Evolutionary conservation across 495 filamentous ascomycete genomes (phyloP), one percentile per base, ranked within the genome.

Genomic region (Aspergillus egyptiacus): DNA sequence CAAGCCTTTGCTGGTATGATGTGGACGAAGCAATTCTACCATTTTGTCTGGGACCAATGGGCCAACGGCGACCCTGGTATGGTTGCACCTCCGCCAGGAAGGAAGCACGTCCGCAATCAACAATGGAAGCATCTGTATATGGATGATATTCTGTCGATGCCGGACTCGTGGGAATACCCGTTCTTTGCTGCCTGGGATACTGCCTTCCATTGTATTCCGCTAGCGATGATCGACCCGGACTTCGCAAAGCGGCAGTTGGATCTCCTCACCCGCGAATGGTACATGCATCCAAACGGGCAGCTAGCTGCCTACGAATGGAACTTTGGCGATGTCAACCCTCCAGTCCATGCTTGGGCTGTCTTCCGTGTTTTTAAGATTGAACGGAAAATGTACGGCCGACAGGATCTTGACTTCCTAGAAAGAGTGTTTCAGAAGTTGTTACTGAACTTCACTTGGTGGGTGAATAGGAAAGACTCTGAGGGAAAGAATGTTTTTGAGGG

Each of bases 101-200:
- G 91, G 34, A 96, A 93, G 63, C 73, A 77, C 2, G 76, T 97
- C 39, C 82, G 91, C 33, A 97, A 96, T 58, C 70, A 81, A 27
- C 79, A 91, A 34, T 97, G 91, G 91, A 91, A 84, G 57, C 91
- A 97, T 63, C 76, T 97, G 68, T 76, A 95, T 60, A 79, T 95
- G 48, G 91, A 97, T 58, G 91, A 96, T 59, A 86, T 97, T 33
- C 70, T 97, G 2, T 95, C 90, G 0, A 96, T 97, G 91, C 91
- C 91, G 5, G 91, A 97, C 58, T 95, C 89, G 0, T 97, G 91
- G 91, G 91, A 97, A 60, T 97, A 97, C 61, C 91, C 91, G 0
- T 97, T 97, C 74, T 97, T 97, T 64, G 91, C 91, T 11, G 91
- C 91, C 1, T 97, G 91, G 91, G 91, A 97, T 58, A 90, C 89